These are phyloP conservation scores for Gossypium longicalyx DNA, from an alignment of 345 rosid species.

Conservation along the genomic window DNA sequence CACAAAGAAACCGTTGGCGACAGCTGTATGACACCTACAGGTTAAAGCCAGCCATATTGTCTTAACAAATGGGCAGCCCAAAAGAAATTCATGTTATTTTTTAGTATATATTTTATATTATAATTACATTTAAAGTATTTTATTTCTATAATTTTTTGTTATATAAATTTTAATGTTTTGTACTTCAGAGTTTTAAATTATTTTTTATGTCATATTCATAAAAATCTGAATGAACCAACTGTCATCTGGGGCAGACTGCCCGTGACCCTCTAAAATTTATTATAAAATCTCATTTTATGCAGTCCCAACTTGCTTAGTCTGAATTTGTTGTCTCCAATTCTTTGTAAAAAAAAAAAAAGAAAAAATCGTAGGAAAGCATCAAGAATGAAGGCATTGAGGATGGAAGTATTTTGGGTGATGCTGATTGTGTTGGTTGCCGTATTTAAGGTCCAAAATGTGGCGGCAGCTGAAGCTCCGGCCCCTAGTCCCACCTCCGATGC, in stretches of 20 bases:
- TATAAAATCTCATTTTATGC: background rate
- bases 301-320: background rate
- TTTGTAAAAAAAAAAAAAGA: too few species aligned
- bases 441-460: constrained; percentile 22
- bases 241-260: constrained; percentile 12
- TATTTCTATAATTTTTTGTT: background rate
- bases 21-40: constrained; percentile 16
- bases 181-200: too few species aligned
- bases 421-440: constrained; percentile 26
- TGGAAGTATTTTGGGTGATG: constrained; percentile 26
- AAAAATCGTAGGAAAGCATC: background rate
- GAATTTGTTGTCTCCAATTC: background rate
- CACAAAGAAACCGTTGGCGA: constrained; percentile 6
- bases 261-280: background rate
- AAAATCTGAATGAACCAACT: constrained; percentile 5
- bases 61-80: constrained; percentile 3
- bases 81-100: background rate
- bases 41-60: constrained; percentile 4
- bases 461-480: constrained; percentile 39
- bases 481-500: constrained; percentile 43
- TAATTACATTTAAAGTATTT: background rate
- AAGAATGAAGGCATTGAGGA: constrained; percentile 21
- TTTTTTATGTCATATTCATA: background rate
- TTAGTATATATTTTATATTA: background rate
- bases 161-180: background rate